phyloP scores from a whole-genome alignment of 2,329 filamentous ascomycete genomes.

The Lecanoromycetidae sp. region DNA sequence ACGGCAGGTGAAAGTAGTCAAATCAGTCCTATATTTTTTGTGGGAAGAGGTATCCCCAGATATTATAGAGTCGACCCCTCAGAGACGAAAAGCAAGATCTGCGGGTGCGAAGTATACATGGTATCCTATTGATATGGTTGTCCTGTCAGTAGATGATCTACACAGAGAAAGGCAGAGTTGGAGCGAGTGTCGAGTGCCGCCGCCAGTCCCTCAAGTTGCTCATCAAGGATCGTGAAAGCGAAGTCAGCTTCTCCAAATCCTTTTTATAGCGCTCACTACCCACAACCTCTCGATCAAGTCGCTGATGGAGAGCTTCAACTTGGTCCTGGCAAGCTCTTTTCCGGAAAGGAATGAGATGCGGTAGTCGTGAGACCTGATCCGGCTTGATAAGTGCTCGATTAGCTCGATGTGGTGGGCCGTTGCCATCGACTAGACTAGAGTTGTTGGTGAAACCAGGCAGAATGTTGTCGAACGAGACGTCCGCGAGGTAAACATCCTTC shows the following conservation, averaged over 20 bases:
- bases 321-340: slow-evolving; percentile 8
- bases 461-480: slow-evolving; percentile 13
- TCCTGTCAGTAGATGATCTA: no score
- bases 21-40: no score
- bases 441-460: neutral
- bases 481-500: neutral
- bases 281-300: neutral
- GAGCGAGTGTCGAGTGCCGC: neutral
- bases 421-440: neutral
- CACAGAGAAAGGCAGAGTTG: slow-evolving; percentile 1
- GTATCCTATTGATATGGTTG: no score
- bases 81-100: no score
- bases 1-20: no score
- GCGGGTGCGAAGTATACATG: no score
- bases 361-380: slow-evolving; percentile 6
- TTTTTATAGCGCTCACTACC: neutral
- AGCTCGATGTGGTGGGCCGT: slow-evolving; percentile 1
- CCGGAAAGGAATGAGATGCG: neutral
- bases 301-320: slow-evolving; percentile 7
- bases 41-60: no score
- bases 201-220: slow-evolving; percentile 6
- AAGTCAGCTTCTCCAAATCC: neutral
- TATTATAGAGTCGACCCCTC: no score
- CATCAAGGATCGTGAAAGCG: slow-evolving; percentile 1
- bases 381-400: slow-evolving; percentile 5